These are phyloP conservation scores for Gleditsia sinensis DNA, from an alignment of 306 rosid genomes.

Conservation along the genomic window DNA sequence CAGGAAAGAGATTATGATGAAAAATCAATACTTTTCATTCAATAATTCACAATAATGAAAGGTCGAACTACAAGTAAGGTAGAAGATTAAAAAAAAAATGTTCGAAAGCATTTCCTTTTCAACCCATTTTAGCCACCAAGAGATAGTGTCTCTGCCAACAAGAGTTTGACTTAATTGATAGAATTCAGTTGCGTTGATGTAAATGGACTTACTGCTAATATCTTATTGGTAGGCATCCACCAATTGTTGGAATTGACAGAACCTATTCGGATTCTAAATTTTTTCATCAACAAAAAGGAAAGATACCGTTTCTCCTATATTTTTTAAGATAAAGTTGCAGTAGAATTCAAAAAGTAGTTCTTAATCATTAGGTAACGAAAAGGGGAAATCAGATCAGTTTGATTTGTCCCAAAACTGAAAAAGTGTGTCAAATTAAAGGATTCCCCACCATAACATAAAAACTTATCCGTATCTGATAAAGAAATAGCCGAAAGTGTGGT, in stretches of 20 bases:
- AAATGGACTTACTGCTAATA: too few relatives aligned
- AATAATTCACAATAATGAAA: background rate
- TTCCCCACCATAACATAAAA: constrained; percentile 29
- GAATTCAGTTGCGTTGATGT: too few relatives aligned
- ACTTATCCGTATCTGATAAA: constrained; percentile 6
- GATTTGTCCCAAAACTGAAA: constrained; percentile 27
- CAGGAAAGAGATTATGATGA: too few relatives aligned
- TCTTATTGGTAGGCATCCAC: too few relatives aligned
- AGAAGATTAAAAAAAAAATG: background rate
- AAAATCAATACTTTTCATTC: too few relatives aligned
- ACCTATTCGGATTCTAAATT: too few relatives aligned
- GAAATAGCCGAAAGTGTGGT: constrained; percentile 33
- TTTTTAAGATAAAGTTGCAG: constrained; percentile 27
- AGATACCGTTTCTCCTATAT: background rate
- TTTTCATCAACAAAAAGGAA: too few relatives aligned
- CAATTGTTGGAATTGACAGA: too few relatives aligned
- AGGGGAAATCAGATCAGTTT: constrained; percentile 14
- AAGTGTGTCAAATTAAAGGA: constrained; percentile 25
- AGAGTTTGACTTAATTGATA: too few relatives aligned
- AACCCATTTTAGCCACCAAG: background rate
- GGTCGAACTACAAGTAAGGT: too few relatives aligned
- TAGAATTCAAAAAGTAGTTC: constrained; percentile 29
- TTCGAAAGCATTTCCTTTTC: background rate
- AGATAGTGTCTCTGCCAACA: too few relatives aligned
- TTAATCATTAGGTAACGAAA: constrained; percentile 28